Base-by-base conservation (phyloP, 129 eudicot species). In the Dittrichia graveolens region DNA sequence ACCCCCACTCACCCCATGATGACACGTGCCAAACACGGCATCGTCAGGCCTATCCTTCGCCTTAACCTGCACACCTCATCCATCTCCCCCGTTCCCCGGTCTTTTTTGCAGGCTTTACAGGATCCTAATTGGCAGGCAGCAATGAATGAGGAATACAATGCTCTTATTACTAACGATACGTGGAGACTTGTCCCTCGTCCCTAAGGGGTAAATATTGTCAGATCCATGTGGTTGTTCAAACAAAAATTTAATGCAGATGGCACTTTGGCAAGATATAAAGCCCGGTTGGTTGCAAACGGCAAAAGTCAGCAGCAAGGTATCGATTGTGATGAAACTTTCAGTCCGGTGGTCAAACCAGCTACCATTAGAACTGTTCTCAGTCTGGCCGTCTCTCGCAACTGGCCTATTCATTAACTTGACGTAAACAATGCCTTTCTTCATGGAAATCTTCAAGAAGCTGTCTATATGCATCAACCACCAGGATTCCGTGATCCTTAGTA, bases 111-210 rank as follows among this genome's bases (percentile, higher is more conserved):
- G 15, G 15, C 56, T 1, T 50, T 50, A 5, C 31, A 24, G 31
- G 31, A 24, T 24, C 31, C 31, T 24, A 24, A 24, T 24, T 24
- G 31, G 31, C 2, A 24, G 31, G 31, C 0, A 24, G 2, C 31
- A 0, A 24, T 24, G 31, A 24, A 24, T 24, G 31, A 24, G 12
- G 42, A 31, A 4, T 61, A 31, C 19, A n/a, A 61, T 2, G 66
- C 66, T 37, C 66, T 61, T 37, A 61, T 61, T 61, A 14, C 40
- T 34, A 61, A 61, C 3, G 47, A 3, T 37, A 61, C 66, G 42
- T 61, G 65, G 44, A 44, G 7, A 14, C 15, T 61, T 9, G 66
- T 61, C 2, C 66, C 46, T 13, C 66, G 66, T 11, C 46, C 66
- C 3, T 45, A 46, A 9, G 47, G 66, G 2, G 43, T 6, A 3